A percentile compares a stretch with the other conserved stretches of the same genome.
Conservation (phyloP, 345 rosid species). For the Camelina neglecta region DNA sequence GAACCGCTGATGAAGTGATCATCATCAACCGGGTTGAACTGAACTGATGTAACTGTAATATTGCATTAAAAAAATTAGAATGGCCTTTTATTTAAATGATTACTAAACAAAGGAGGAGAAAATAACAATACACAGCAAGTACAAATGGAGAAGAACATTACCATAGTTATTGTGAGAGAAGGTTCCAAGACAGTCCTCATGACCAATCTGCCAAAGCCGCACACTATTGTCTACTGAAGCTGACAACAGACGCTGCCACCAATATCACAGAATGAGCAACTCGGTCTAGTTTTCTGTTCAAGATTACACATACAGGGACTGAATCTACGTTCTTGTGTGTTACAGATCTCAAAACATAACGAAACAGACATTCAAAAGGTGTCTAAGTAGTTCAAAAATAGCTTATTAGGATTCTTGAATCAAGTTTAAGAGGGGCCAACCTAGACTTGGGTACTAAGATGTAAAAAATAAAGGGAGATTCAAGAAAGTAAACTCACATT, state of each 20-base stretch:
- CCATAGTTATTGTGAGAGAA: slow-evolving; percentile 84
- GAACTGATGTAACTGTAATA: slow-evolving; percentile 78
- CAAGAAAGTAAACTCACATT: slow-evolving; percentile 57
- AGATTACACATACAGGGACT: slow-evolving; percentile 49
- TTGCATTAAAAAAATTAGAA: background rate
- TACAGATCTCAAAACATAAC: slow-evolving; percentile 37
- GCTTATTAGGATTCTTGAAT: background rate
- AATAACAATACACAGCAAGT: slow-evolving; percentile 6
- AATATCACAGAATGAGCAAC: slow-evolving; percentile 49
- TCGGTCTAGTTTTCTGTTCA: slow-evolving; percentile 52
- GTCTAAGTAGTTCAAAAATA: slow-evolving; percentile 2
- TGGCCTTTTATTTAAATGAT: background rate
- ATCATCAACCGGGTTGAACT: slow-evolving; percentile 81
- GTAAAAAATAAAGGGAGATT: slow-evolving; percentile 3
- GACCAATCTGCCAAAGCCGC: slow-evolving; percentile 77
- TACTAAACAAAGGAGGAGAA: background rate
- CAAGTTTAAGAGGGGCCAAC: background rate
- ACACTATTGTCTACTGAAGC: slow-evolving; percentile 80
- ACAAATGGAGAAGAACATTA: slow-evolving; percentile 35
- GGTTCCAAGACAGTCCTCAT: slow-evolving; percentile 59
- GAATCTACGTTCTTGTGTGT: slow-evolving; percentile 45
- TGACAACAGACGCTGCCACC: slow-evolving; percentile 77
- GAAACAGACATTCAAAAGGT: slow-evolving; percentile 17
- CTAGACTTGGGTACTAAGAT: slow-evolving; percentile 27
- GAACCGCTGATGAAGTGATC: slow-evolving; percentile 83